Conservation (phyloP, 306 rosid genomes). For the Lathyrus oleraceus region DNA sequence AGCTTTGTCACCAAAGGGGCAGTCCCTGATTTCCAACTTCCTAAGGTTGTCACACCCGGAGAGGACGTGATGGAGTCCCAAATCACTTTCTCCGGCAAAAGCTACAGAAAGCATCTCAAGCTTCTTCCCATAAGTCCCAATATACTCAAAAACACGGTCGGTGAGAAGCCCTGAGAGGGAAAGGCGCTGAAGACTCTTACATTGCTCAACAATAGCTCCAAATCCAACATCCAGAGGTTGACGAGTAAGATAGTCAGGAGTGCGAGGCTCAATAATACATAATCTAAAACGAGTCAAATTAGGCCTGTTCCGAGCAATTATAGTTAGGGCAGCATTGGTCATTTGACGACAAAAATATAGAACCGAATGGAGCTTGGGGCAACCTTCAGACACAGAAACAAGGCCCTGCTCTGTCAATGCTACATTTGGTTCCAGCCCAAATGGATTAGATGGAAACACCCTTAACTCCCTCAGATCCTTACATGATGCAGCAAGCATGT, state of each 20-base stretch:
- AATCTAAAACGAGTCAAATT: constrained; percentile 87
- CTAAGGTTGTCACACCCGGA: constrained; percentile 95
- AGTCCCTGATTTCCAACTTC: constrained; percentile 98
- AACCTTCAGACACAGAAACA: constrained; percentile 87
- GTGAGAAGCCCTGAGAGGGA: constrained; percentile 90
- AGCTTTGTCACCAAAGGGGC: constrained; percentile 98
- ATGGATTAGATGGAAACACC: constrained; percentile 93
- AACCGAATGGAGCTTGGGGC: constrained; percentile 91
- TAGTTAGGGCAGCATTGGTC: constrained; percentile 76
- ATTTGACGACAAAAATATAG: constrained; percentile 94
- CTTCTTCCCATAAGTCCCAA: constrained; percentile 76
- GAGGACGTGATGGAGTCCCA: constrained; percentile 86
- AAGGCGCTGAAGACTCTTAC: constrained; percentile 85
- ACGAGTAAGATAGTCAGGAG: constrained; percentile 71
- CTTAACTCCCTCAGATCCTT: constrained; percentile 87
- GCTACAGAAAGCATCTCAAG: constrained; percentile 98
- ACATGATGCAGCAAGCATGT: constrained; percentile 71
- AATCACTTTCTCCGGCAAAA: constrained; percentile 92
- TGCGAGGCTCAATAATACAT: constrained; percentile 82
- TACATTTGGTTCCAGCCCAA: constrained; percentile 68
- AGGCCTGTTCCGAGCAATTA: constrained; percentile 82
- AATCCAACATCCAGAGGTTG: constrained; percentile 82
- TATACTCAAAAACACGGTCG: constrained; percentile 75
- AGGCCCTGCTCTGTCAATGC: constrained; percentile 87
- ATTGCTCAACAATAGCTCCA: constrained; percentile 96